Evolutionary conservation across 371 early-diverging fungal genomes (phyloP), one percentile per base, ranked within the genome.

Genomic region (Smittium culicis): DNA sequence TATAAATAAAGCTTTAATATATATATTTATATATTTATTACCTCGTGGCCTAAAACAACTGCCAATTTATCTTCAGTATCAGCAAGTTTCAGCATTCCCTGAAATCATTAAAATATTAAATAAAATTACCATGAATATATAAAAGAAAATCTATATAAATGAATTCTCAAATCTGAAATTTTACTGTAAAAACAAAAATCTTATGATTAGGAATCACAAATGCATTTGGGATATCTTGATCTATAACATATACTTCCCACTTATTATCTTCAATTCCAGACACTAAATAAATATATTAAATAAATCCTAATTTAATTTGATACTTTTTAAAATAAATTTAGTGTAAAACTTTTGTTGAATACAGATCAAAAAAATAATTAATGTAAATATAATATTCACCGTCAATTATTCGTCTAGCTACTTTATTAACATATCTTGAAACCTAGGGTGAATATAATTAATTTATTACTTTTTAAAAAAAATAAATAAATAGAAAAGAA

Each of bases 121-220:
- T 61, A n/a, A n/a, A n/a, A n/a, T n/a, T 29, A 0, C 58, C 32
- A 30, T 57, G 1, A 30, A n/a, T 35, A 27, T 60, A 35, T 33
- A 1, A 28, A 16, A 73, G 69, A 63, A 64, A 65, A 68, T 67
- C 67, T 30, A 30, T 27, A 8, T 61, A 31, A 70, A 70, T 70
- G 83, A 83, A 27, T 35, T 27, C 35, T 64, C n/a, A n/a, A n/a
- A n/a, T n/a, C n/a, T n/a, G n/a, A n/a, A n/a, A n/a, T 8, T 34
- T 32, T 64, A 64, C 65, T n/a, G 91, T 88, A 71, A 95, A 93
- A 24, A 93, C 94, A 82, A 93, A 95, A 0, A 94, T 87, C 73
- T 93, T 93, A 34, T 93, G 92, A 57, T 90, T 89, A 0, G 96
- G 96, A 55, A 94, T 75, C 16, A 96, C 95, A 75, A 96, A 93